phyloP scores from a whole-genome alignment of 768 basidiomycete genomes.

The Favolaschia claudopus region DNA sequence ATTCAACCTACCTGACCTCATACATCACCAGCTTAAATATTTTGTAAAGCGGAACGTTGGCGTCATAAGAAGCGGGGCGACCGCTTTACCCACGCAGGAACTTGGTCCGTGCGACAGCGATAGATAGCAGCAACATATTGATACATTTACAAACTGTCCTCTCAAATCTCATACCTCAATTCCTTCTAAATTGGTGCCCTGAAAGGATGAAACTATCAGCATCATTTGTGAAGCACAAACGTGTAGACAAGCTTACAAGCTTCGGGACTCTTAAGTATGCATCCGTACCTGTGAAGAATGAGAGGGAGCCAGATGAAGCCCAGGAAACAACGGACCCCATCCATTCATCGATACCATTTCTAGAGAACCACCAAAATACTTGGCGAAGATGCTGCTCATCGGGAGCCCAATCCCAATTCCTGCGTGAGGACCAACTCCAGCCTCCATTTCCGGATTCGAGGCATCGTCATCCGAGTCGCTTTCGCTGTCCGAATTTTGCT shows the following conservation, averaged over 20 bases:
- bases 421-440: constrained; percentile 60
- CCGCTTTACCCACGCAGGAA: no score
- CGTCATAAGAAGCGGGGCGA: no score
- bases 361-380: constrained; percentile 86
- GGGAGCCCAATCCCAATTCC: constrained; percentile 85
- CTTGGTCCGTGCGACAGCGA: no score
- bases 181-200: constrained; percentile 88
- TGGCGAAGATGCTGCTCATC: constrained; percentile 90
- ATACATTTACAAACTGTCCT: no score
- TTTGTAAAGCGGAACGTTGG: no score
- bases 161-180: constrained; percentile 69
- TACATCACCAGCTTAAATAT: no score
- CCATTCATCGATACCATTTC: constrained; percentile 83
- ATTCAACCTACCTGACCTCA: no score
- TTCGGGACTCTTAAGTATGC: constrained; percentile 84
- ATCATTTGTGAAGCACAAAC: background rate
- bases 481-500: constrained; percentile 33
- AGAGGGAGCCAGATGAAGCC: constrained; percentile 7
- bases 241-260: constrained; percentile 56
- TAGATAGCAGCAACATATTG: no score
- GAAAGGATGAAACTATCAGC: background rate
- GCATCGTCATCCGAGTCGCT: constrained; percentile 31
- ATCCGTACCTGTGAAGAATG: constrained; percentile 68
- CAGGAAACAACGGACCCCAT: constrained; percentile 66
- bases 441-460: constrained; percentile 47